Conservation (phyloP, 208 protist genomes). For the Wallacemonas rigidus region DNA sequence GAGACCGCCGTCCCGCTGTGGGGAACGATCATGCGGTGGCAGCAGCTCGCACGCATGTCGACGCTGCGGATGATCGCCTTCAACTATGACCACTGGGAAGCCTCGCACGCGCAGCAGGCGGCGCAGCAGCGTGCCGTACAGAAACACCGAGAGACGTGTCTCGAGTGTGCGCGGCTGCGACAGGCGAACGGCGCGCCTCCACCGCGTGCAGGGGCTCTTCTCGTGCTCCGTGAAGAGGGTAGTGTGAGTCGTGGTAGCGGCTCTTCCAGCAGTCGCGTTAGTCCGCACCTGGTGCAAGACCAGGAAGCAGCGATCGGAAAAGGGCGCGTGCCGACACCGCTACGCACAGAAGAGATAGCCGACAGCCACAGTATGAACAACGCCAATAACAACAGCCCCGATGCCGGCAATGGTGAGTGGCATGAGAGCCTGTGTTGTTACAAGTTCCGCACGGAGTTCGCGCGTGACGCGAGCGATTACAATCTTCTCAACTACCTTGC, state of each 20-base stretch:
- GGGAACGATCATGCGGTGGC: constrained; percentile 49
- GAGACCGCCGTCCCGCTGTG: constrained; percentile 12
- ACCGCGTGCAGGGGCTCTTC: background rate
- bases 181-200: background rate
- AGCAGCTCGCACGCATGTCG: constrained; percentile 67
- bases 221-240: background rate
- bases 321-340: background rate
- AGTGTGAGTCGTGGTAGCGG: background rate
- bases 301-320: too few species aligned
- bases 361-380: background rate
- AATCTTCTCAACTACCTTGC: constrained; percentile 76
- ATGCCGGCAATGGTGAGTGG: constrained; percentile 11
- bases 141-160: constrained; percentile 33
- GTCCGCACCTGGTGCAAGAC: background rate
- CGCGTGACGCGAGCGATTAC: constrained; percentile 59
- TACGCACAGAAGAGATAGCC: background rate
- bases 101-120: constrained; percentile 7
- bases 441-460: constrained; percentile 57
- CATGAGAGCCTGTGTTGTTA: constrained; percentile 44
- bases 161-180: constrained; percentile 42
- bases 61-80: constrained; percentile 87
- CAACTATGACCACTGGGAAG: constrained; percentile 63
- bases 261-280: background rate
- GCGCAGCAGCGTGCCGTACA: constrained; percentile 26
- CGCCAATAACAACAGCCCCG: constrained; percentile 12